phyloP scores from a whole-genome alignment of 352 stramenopile species.

The Globisporangium cederbergense region DNA sequence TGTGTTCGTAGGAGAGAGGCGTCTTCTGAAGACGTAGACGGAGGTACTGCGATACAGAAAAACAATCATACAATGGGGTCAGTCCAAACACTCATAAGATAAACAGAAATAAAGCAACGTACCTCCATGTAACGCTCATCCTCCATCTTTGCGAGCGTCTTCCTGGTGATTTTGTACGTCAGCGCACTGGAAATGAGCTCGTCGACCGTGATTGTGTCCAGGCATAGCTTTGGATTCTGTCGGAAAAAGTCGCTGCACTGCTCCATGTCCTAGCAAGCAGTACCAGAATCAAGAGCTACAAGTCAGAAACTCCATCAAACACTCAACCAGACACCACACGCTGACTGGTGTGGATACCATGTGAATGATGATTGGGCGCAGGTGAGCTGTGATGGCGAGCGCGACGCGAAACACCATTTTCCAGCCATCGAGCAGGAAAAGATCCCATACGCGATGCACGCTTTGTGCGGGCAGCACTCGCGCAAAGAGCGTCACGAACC shows the following conservation, averaged over 20 bases:
- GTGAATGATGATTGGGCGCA: conserved; percentile 50
- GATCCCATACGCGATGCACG: conserved; percentile 65
- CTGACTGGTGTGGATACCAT: conserved; percentile 30
- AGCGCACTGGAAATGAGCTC: conserved; percentile 44
- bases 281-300: not conserved
- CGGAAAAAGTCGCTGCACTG: conserved; percentile 68
- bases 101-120: conserved; percentile 2
- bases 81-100: not conserved
- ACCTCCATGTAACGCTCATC: conserved; percentile 72
- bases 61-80: not conserved
- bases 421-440: conserved; percentile 75
- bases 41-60: conserved; percentile 47
- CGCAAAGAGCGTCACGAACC: conserved; percentile 85
- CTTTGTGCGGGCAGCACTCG: conserved; percentile 41
- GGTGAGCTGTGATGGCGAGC: conserved; percentile 54
- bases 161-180: conserved; percentile 65
- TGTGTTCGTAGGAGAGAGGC: conserved; percentile 57
- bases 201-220: conserved; percentile 35
- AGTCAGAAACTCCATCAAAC: not conserved
- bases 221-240: conserved; percentile 47
- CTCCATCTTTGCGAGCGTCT: conserved; percentile 53
- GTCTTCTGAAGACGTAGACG: conserved; percentile 60
- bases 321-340: not conserved
- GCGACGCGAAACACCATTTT: conserved; percentile 72
- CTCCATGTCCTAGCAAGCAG: conserved; percentile 56